Evolutionary conservation across 2,329 filamentous ascomycete genomes (phyloP).

Genomic region (Emericellopsis cladophorae): DNA sequence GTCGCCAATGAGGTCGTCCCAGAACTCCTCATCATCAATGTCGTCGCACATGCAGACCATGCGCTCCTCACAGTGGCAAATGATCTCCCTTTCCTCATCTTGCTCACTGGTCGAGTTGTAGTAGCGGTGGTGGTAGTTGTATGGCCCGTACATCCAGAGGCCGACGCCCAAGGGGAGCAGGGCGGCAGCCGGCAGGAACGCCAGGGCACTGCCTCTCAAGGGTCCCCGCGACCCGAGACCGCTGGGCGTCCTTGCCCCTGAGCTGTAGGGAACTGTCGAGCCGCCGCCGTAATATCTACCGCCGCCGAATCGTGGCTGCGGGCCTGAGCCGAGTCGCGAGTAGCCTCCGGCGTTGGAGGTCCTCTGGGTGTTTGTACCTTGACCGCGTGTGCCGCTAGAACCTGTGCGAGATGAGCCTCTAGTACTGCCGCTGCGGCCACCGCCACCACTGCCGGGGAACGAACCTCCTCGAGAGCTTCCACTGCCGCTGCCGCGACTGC

Average conservation of each 20-base stretch:
- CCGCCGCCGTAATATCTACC: conserved; percentile 58
- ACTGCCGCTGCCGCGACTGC: conserved; percentile 9
- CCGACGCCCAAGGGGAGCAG: conserved; percentile 48
- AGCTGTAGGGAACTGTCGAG: conserved; percentile 42
- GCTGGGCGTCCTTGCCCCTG: conserved; percentile 37
- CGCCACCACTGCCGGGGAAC: neutral
- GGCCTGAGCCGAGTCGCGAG: conserved; percentile 45
- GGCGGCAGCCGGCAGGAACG: conserved; percentile 38
- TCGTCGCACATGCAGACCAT: conserved; percentile 55
- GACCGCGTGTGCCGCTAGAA: neutral
- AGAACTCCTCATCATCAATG: conserved; percentile 44
- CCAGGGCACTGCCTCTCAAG: conserved; percentile 19
- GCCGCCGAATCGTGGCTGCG: conserved; percentile 43
- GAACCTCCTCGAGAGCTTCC: conserved; percentile 3
- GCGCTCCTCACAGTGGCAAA: conserved; percentile 38
- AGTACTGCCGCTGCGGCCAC: neutral
- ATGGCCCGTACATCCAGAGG: conserved; percentile 49
- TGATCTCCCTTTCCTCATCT: conserved; percentile 20
- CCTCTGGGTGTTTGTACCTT: conserved; percentile 8
- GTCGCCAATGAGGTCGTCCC: conserved; percentile 52
- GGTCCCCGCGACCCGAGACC: conserved; percentile 24
- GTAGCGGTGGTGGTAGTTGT: conserved; percentile 27
- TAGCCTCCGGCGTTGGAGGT: conserved; percentile 31
- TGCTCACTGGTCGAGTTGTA: conserved; percentile 34
- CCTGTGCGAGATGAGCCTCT: neutral